Conservation (phyloP, 2,329 filamentous ascomycete species). For the Chrysosporium keratinophilum region DNA sequence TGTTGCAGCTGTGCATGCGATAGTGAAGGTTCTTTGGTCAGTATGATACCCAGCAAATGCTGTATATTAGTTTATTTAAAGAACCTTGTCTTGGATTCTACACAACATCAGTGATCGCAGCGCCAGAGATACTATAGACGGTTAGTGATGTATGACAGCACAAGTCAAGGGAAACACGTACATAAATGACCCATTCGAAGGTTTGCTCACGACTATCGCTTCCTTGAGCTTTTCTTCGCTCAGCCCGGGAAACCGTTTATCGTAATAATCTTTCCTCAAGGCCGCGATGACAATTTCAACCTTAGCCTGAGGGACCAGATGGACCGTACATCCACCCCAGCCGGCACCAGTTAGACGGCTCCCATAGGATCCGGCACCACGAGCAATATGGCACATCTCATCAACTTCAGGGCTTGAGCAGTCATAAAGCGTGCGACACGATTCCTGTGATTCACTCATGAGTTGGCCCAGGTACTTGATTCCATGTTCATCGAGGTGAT, state of each 20-base stretch:
- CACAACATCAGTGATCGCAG: constrained; percentile 27
- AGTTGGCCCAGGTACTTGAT: constrained; percentile 65
- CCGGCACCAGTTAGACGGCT: constrained; percentile 83
- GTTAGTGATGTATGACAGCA: neutral
- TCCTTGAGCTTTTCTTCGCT: constrained; percentile 62
- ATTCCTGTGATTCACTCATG: constrained; percentile 81
- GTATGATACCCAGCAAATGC: neutral
- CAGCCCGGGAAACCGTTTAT: constrained; percentile 56
- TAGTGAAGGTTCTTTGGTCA: too few species aligned
- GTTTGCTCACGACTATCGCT: constrained; percentile 81
- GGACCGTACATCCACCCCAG: constrained; percentile 94
- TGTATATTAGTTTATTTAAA: neutral
- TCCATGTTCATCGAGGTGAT: constrained; percentile 53
- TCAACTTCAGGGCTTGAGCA: constrained; percentile 93
- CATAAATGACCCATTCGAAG: constrained; percentile 41
- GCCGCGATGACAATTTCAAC: constrained; percentile 67
- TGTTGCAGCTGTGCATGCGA: too few species aligned
- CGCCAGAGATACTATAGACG: constrained; percentile 26
- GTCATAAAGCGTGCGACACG: constrained; percentile 77
- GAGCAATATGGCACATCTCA: constrained; percentile 69
- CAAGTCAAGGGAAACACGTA: constrained; percentile 21
- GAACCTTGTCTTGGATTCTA: neutral
- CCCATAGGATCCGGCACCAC: constrained; percentile 68
- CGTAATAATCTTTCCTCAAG: constrained; percentile 73
- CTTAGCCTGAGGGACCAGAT: constrained; percentile 75